Evolutionary conservation across 2,329 filamentous ascomycete species (phyloP).

Genomic region (Colletotrichum sp.): DNA sequence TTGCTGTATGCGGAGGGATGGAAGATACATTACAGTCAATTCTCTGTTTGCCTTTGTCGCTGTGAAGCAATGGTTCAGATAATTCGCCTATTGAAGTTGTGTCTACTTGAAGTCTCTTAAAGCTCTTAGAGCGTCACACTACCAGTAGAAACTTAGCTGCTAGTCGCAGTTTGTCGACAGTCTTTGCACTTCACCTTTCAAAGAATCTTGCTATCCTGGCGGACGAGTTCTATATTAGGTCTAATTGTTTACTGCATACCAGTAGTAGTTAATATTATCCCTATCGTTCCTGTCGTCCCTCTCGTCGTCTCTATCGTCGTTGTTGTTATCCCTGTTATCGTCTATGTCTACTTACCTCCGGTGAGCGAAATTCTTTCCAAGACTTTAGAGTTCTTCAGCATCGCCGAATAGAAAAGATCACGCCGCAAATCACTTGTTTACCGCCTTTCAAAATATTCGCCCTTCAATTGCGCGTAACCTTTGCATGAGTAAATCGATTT

Average conservation of each 20-base stretch:
- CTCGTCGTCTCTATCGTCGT: too few relatives aligned
- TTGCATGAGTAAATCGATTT: not conserved
- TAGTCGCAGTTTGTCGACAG: accelerated
- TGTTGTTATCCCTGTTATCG: too few relatives aligned
- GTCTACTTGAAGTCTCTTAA: not conserved
- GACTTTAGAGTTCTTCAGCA: not conserved
- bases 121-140: not conserved
- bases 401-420: not conserved
- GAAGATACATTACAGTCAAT: not conserved
- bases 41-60: not conserved
- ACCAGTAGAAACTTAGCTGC: accelerated
- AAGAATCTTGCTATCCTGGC: too few relatives aligned
- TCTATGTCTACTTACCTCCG: too few relatives aligned
- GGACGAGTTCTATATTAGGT: accelerated
- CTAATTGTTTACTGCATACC: too few relatives aligned
- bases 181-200: not conserved
- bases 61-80: not conserved
- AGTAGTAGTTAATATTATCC: too few relatives aligned
- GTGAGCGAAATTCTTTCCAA: not conserved
- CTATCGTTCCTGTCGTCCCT: too few relatives aligned
- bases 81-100: not conserved
- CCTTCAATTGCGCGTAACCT: accelerated
- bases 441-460: not conserved
- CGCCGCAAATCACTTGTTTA: accelerated
- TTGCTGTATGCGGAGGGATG: not conserved